Base-by-base conservation (phyloP, 345 rosid genomes). In the Pistacia integerrima region DNA sequence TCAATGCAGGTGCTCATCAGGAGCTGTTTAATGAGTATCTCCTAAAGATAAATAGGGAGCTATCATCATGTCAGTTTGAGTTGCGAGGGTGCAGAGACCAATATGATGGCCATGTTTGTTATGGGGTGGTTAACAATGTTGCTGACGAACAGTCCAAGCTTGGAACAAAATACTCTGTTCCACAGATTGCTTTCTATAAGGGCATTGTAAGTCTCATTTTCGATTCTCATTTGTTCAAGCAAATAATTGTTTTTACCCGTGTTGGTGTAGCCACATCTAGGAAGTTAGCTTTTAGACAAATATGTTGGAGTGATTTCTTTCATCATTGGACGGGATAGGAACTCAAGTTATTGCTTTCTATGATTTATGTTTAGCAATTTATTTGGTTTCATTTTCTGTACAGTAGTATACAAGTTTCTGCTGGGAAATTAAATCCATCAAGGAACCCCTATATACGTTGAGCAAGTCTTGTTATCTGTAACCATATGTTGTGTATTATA, bases 141-240 rank as follows among this genome's bases (percentile, higher is more conserved):
- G 81, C 97, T 0, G 97, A 96, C 66, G 97, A 92, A 18, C 97
- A 96, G 33, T 93, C 98, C 33, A 87, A 96, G 88, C 97, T 93
- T 44, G 98, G 98, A 51, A 88, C 98, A 0, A 88, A 86, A 33
- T 96, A 91, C 81, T 86, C 94, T 16, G 92, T 90, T 82, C 97
- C 89, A 0, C 98, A 96, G 84, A 90, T 96, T 77, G 90, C 97
- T 38, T 84, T 90, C 73, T 96, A 87, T 69, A 93, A 89, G 85
- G 93, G 89, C 62, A 85, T 92, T 80, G 99, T 93, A 79, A 86
- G 98, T 92, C 46, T 22, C 67, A 0, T 30, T 57, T 3, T 6
- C 20, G 17, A 56, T n/a, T 51, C 36, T 20, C 46, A 4, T 48
- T 11, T 10, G 1, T 65, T 57, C 8, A 11, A 18, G 25, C 12